phyloP scores from a whole-genome alignment of 176 grass and related monocot genomes.

The barley (Hordeum vulgare) region DNA sequence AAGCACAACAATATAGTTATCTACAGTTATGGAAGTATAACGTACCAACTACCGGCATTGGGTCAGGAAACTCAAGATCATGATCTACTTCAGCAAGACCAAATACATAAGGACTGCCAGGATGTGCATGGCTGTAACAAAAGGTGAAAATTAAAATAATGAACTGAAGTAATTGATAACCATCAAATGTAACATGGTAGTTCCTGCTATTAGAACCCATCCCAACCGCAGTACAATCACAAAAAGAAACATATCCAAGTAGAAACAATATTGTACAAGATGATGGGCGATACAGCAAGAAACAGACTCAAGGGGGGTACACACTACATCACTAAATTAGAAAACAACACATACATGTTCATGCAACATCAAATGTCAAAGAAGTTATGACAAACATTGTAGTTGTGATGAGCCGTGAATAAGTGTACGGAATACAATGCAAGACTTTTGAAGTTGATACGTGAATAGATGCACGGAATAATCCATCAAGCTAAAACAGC shows the following conservation, averaged over 20 bases:
- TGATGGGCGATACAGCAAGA: neutral
- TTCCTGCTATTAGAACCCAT: neutral
- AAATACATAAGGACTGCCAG: conserved; percentile 95
- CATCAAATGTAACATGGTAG: neutral
- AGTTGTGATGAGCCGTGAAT: neutral
- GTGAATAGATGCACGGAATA: neutral
- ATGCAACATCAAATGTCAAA: neutral
- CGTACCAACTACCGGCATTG: conserved; percentile 97
- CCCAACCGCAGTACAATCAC: neutral
- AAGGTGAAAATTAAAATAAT: neutral
- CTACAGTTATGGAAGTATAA: conserved; percentile 21
- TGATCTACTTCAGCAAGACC: conserved; percentile 90
- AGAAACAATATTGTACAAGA: neutral
- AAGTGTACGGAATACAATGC: neutral
- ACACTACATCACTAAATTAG: neutral
- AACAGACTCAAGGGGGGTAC: neutral
- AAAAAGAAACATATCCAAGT: neutral
- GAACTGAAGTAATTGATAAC: neutral
- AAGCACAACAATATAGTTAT: conserved; percentile 14
- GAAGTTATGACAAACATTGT: neutral
- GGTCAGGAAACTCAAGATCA: conserved; percentile 97
- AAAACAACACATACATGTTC: neutral
- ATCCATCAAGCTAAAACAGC: neutral
- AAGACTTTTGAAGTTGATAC: neutral
- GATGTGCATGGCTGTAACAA: conserved; percentile 85